A percentile compares a stretch with the other conserved stretches of the same genome.
These are phyloP conservation scores for Yamadazyma triangularis DNA, from an alignment of 1,139 yeast species.

Conservation along the genomic window DNA sequence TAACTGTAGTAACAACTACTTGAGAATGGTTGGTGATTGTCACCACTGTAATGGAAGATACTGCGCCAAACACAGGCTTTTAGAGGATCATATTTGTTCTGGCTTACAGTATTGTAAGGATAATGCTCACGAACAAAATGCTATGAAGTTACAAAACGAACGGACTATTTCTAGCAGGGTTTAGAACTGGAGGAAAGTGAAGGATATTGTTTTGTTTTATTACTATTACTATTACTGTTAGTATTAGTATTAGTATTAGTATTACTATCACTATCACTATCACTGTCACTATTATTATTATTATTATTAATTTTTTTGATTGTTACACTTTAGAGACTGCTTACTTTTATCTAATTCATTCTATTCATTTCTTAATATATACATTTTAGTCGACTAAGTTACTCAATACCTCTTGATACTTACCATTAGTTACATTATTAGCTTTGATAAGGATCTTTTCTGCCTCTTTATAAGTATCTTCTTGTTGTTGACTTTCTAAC, in stretches of 20 bases:
- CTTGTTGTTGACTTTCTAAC: slow-evolving; percentile 63
- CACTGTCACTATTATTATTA: too few species aligned
- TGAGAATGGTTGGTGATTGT: slow-evolving; percentile 87
- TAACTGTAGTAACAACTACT: slow-evolving; percentile 60
- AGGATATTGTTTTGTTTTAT: background rate
- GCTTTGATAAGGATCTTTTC: slow-evolving; percentile 59
- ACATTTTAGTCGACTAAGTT: slow-evolving; percentile 35
- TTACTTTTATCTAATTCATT: too few species aligned
- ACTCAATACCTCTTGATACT: slow-evolving; percentile 56
- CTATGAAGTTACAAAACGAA: slow-evolving; percentile 38
- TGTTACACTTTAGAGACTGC: too few species aligned
- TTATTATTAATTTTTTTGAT: too few species aligned
- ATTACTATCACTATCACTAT: too few species aligned
- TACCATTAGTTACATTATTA: slow-evolving; percentile 73
- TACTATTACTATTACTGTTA: too few species aligned
- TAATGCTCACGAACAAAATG: slow-evolving; percentile 54
- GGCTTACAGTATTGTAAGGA: slow-evolving; percentile 82
- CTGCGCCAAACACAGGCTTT: slow-evolving; percentile 81
- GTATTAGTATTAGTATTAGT: too few species aligned
- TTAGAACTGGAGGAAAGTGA: background rate
- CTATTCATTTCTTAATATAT: too few species aligned
- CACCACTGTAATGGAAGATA: slow-evolving; percentile 80
- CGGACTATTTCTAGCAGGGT: slow-evolving; percentile 27
- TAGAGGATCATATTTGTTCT: slow-evolving; percentile 79
- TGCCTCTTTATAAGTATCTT: slow-evolving; percentile 59